A percentile compares a stretch with the other conserved stretches of the same genome.
Evolutionary conservation across 352 stramenopile species (phyloP).

Genomic region (Pythium pyrilobum): DNA sequence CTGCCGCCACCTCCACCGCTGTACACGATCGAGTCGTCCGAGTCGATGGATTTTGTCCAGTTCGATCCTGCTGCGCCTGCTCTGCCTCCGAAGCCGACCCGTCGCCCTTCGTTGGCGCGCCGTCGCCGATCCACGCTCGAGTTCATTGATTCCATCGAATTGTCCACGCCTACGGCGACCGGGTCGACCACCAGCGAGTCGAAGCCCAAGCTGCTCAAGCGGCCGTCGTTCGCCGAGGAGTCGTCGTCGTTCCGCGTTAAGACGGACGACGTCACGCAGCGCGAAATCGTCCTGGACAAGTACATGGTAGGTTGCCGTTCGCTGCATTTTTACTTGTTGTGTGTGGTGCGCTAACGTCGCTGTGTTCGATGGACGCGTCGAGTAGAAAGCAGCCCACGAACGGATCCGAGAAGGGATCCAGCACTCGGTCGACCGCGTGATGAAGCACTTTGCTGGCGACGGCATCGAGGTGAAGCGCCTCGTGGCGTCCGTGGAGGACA

Average conservation of each 20-base stretch:
- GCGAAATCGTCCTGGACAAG: constrained; percentile 59
- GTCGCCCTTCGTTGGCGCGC: constrained; percentile 18
- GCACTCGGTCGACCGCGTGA: constrained; percentile 27
- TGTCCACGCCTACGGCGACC: too few relatives aligned
- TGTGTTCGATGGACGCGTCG: neutral
- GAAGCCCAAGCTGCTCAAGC: constrained; percentile 12
- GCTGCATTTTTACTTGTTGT: neutral
- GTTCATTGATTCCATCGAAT: constrained; percentile 58
- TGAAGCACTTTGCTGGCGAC: constrained; percentile 25
- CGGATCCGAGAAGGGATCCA: constrained; percentile 56
- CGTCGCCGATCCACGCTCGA: constrained; percentile 59
- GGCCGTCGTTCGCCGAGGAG: constrained; percentile 12
- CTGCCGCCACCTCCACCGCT: constrained; percentile 12
- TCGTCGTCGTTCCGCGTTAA: constrained; percentile 26
- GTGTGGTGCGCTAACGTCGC: neutral
- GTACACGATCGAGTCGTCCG: constrained; percentile 30
- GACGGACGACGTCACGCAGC: constrained; percentile 40
- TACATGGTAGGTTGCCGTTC: constrained; percentile 67
- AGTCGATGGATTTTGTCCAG: constrained; percentile 25
- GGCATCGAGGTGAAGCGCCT: constrained; percentile 39
- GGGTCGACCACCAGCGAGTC: neutral
- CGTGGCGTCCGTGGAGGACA: constrained; percentile 51
- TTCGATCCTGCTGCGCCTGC: too few relatives aligned
- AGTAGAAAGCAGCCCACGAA: constrained; percentile 55
- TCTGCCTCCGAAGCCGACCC: neutral